Conservation (phyloP, 805 yeast genomes). For the Suhomyces pyralidae region DNA sequence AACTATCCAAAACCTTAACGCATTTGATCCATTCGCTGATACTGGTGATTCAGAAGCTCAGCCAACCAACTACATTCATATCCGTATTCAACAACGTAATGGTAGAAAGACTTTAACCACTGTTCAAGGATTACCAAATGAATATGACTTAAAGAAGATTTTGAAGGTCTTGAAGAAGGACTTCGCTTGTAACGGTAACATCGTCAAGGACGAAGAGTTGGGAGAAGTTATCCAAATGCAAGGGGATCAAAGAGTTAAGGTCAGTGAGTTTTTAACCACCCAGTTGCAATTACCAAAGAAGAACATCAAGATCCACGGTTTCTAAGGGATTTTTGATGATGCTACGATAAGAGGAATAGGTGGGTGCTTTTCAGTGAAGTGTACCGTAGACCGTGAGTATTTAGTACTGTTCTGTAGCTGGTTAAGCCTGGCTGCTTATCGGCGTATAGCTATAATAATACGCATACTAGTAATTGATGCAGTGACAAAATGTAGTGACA, state of each 20-base stretch:
- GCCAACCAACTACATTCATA: conserved; percentile 92
- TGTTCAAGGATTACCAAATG: conserved; percentile 94
- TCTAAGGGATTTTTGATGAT: conserved; percentile 42
- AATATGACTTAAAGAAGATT: conserved; percentile 91
- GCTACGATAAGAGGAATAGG: background rate
- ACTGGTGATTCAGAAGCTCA: conserved; percentile 99
- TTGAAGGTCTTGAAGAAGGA: conserved; percentile 93
- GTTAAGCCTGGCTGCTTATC: background rate
- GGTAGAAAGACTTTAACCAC: conserved; percentile 98
- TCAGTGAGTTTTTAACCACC: conserved; percentile 83
- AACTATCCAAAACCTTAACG: conserved; percentile 88
- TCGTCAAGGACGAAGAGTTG: conserved; percentile 92
- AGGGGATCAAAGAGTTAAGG: conserved; percentile 98
- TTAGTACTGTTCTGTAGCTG: background rate
- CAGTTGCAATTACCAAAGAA: conserved; percentile 90
- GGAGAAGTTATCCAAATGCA: conserved; percentile 97
- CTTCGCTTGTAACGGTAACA: conserved; percentile 98
- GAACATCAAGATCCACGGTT: conserved; percentile 97
- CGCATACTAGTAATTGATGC: background rate
- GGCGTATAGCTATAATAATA: background rate
- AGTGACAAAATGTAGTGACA: background rate
- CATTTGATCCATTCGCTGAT: conserved; percentile 97
- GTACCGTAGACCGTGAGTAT: background rate
- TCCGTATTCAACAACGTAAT: conserved; percentile 99
- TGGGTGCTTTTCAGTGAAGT: background rate